Percentiles rank a stretch among this genome's conserved stretches.
Conservation (phyloP, 768 basidiomycete genomes). For the Pisolithus tinctorius region DNA sequence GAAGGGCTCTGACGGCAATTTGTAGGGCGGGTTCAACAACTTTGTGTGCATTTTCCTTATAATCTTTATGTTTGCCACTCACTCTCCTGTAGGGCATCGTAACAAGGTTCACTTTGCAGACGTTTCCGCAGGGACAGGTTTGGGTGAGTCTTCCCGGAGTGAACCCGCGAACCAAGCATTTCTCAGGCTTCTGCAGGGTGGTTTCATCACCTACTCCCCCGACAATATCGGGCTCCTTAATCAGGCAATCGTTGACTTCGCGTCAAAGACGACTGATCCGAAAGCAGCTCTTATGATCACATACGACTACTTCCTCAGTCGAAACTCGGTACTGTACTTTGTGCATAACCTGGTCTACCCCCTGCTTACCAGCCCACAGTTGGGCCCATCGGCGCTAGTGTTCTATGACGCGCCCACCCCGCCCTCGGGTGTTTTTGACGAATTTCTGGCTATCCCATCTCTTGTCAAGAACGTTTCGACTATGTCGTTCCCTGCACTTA, state of each 20-base stretch:
- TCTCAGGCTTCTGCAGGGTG: background rate
- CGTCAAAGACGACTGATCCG: too few species aligned
- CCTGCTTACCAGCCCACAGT: background rate
- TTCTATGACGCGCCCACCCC: slow-evolving; percentile 45
- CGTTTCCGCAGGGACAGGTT: slow-evolving; percentile 48
- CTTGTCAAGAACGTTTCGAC: slow-evolving; percentile 5
- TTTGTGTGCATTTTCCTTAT: slow-evolving; percentile 26
- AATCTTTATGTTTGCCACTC: slow-evolving; percentile 29
- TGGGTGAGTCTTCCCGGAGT: slow-evolving; percentile 39
- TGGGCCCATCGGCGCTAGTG: slow-evolving; percentile 25
- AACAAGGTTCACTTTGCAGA: slow-evolving; percentile 46
- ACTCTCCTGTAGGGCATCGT: slow-evolving; percentile 39
- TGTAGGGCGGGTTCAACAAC: slow-evolving; percentile 54
- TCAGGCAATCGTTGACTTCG: too few species aligned
- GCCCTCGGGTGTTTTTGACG: slow-evolving; percentile 16
- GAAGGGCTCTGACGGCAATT: background rate
- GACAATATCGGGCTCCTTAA: too few species aligned
- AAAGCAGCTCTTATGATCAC: too few species aligned
- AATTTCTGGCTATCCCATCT: slow-evolving; percentile 17
- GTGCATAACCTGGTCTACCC: too few species aligned
- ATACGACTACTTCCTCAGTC: too few species aligned
- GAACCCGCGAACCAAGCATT: background rate
- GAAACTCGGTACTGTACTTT: too few species aligned
- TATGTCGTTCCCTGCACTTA: slow-evolving; percentile 11
- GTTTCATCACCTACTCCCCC: slow-evolving; percentile 2